Evolutionary conservation across 345 rosid species (phyloP).

Genomic region (Brassica carinata): DNA sequence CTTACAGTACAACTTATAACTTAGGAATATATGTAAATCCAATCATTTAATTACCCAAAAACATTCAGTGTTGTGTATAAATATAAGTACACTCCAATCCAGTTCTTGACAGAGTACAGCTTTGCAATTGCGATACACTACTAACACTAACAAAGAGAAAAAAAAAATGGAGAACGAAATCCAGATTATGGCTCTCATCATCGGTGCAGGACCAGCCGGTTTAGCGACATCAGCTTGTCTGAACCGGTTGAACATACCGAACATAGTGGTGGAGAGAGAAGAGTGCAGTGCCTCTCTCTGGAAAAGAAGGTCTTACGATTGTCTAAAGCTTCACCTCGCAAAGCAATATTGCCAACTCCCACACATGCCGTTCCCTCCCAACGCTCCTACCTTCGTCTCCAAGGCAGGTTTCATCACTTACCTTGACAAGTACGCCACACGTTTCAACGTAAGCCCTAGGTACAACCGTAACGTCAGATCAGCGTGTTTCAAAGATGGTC

Average conservation of each 20-base stretch:
- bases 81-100: neutral
- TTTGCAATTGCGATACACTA: conserved; percentile 10
- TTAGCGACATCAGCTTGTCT: conserved; percentile 58
- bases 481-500: conserved; percentile 19
- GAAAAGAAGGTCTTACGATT: conserved; percentile 53
- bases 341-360: conserved; percentile 62
- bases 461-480: conserved; percentile 40
- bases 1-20: conserved; percentile 18
- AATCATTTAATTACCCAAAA: neutral
- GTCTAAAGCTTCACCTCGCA: conserved; percentile 53
- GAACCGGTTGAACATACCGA: conserved; percentile 39
- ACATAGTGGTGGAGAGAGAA: conserved; percentile 55
- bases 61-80: neutral
- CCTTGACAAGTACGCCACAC: conserved; percentile 50
- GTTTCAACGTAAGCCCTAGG: conserved; percentile 39
- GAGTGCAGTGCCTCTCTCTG: conserved; percentile 61
- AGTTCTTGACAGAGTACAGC: neutral
- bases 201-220: conserved; percentile 72
- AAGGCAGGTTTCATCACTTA: conserved; percentile 46
- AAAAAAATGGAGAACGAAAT: conserved; percentile 21
- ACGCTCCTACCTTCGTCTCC: conserved; percentile 48
- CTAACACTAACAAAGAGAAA: neutral
- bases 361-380: conserved; percentile 43
- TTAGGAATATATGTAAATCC: neutral
- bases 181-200: conserved; percentile 43